Percentiles rank a stretch among this genome's conserved stretches.
Evolutionary conservation across 352 stramenopile genomes (phyloP).

Genomic region (Halophytophthora polymorphica): DNA sequence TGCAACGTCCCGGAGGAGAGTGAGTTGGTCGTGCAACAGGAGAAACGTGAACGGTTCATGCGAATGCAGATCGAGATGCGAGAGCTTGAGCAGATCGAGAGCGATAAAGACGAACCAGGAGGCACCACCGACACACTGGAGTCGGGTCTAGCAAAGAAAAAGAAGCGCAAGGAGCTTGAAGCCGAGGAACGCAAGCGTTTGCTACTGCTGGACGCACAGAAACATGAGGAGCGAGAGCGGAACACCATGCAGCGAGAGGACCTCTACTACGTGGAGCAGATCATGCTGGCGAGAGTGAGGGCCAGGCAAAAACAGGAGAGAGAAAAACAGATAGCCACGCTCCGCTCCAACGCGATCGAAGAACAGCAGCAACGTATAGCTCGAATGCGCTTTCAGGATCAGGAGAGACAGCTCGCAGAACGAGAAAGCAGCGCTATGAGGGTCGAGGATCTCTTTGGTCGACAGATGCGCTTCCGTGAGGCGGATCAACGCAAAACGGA

Average conservation of each 20-base stretch:
- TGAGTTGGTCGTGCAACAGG: constrained; percentile 22
- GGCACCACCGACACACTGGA: neutral
- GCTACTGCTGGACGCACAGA: constrained; percentile 22
- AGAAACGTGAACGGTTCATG: constrained; percentile 28
- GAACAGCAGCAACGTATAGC: constrained; percentile 46
- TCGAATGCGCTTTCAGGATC: constrained; percentile 37
- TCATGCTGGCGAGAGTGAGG: constrained; percentile 35
- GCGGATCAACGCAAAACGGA: constrained; percentile 28
- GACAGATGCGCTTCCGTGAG: constrained; percentile 39
- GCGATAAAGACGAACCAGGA: neutral
- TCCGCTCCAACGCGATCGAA: constrained; percentile 29
- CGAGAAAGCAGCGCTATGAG: constrained; percentile 38
- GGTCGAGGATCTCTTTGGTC: constrained; percentile 44
- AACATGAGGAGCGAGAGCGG: constrained; percentile 29
- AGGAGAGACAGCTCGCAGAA: constrained; percentile 29
- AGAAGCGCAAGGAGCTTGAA: constrained; percentile 18
- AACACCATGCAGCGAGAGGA: constrained; percentile 52
- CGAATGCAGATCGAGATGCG: constrained; percentile 27
- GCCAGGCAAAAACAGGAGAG: constrained; percentile 17
- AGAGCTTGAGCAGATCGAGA: constrained; percentile 14
- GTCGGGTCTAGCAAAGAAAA: neutral
- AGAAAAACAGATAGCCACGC: constrained; percentile 4
- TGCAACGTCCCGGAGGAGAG: constrained; percentile 27
- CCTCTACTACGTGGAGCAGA: constrained; percentile 48
- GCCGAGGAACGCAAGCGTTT: constrained; percentile 27